A percentile compares a stretch with the other conserved stretches of the same genome.
phyloP scores from a whole-genome alignment of 371 early-diverging fungal genomes.

The Phascolomyces articulosus region DNA sequence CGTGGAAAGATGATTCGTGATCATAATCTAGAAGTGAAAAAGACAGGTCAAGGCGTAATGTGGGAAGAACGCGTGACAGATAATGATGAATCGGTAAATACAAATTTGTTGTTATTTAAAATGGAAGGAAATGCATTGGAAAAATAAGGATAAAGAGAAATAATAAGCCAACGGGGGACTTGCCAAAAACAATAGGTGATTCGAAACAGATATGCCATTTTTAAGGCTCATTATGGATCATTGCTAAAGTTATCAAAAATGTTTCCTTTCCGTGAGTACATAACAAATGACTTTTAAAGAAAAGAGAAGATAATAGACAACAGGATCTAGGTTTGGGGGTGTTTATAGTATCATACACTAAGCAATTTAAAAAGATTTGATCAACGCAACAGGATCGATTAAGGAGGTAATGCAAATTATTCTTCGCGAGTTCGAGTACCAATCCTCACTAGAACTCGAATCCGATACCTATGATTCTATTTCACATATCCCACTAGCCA shows the following conservation, averaged over 20 bases:
- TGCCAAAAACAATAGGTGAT: no score
- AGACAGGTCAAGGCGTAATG: conserved; percentile 64
- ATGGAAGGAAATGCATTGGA: no score
- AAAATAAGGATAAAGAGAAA: no score
- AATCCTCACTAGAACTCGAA: conserved; percentile 65
- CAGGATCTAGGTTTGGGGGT: no score
- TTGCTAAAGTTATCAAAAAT: conserved; percentile 64
- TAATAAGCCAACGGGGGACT: no score
- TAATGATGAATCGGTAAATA: conserved; percentile 60
- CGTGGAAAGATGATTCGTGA: conserved; percentile 64
- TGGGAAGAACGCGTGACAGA: conserved; percentile 74
- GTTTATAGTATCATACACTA: no score
- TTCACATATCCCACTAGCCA: conserved; percentile 67
- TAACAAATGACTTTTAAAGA: neutral
- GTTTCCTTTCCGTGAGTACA: conserved; percentile 69
- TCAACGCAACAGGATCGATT: conserved; percentile 67
- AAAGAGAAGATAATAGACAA: neutral
- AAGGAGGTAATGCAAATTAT: conserved; percentile 69
- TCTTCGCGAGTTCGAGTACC: conserved; percentile 69
- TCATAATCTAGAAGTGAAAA: conserved; percentile 61
- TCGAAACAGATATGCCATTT: conserved; percentile 66
- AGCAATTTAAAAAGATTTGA: conserved; percentile 37
- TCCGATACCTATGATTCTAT: conserved; percentile 68
- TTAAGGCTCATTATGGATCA: conserved; percentile 69
- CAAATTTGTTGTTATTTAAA: neutral